Evolutionary conservation across 805 yeast species (phyloP).

Genomic region (Wickerhamomyces alni): DNA sequence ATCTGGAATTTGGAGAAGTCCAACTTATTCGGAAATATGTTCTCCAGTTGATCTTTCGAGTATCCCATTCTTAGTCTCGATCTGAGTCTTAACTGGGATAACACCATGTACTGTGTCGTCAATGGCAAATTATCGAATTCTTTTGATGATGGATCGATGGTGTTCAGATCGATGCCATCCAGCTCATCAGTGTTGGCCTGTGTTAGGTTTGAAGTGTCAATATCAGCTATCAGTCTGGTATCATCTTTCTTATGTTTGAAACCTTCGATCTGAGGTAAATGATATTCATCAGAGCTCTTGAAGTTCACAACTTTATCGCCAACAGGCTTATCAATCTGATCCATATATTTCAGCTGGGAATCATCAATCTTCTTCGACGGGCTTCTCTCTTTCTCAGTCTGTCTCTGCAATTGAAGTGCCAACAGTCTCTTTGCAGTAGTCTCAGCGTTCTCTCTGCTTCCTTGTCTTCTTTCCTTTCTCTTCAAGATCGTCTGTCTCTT

Average conservation of each 20-base stretch:
- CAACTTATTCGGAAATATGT: constrained; percentile 75
- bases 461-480: constrained; percentile 70
- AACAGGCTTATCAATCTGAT: constrained; percentile 23
- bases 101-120: constrained; percentile 80
- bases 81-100: constrained; percentile 74
- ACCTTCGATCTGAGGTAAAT: constrained; percentile 65
- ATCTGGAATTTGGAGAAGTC: constrained; percentile 93
- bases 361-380: too few relatives aligned
- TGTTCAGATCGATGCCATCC: constrained; percentile 62
- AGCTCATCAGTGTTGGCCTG: constrained; percentile 53
- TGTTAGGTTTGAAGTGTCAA: constrained; percentile 60
- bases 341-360: constrained; percentile 27
- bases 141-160: constrained; percentile 76
- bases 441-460: constrained; percentile 60
- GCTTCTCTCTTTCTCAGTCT: constrained; percentile 1
- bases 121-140: constrained; percentile 76
- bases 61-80: constrained; percentile 95
- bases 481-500: constrained; percentile 72
- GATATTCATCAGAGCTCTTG: constrained; percentile 74
- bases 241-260: constrained; percentile 53
- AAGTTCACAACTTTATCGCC: constrained; percentile 18
- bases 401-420: constrained; percentile 69
- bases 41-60: constrained; percentile 78
- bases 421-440: constrained; percentile 76
- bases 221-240: constrained; percentile 65